Evolutionary conservation across 2,329 filamentous ascomycete species (phyloP), one percentile per base, ranked within the genome.

Genomic region (Paraconiothyrium sp.): DNA sequence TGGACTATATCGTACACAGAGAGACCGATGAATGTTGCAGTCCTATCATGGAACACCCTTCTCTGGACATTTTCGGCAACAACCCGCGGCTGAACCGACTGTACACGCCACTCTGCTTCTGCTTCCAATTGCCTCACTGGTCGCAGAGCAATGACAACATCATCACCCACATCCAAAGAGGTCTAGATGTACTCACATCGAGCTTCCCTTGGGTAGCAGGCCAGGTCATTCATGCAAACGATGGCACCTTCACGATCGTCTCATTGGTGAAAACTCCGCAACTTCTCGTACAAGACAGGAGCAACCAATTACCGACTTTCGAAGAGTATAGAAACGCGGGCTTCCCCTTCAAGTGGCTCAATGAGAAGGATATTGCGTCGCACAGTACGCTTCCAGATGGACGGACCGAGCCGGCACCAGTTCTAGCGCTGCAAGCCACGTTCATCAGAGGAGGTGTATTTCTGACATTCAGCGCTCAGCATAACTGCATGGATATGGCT

Each of bases 401-500:
- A 44, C 27, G 58, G 60, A 54, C 51, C 52, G 68, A 62, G n/a
- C 71, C 71, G 4, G 68, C 9, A 70, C 70, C 47, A 58, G 83
- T 86, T 0, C 68, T 86, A 39, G 62, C 81, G 0, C 60, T 85
- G 1, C 84, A 86, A 64, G 79, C 78, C 0, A 85, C 80, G 44
- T 81, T 85, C 55, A 79, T 87, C 46, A 54, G 62, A 0, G 83
- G 81, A 2, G 85, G 85, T 0, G 67, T 87, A 0, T 60, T 88
- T 1, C 76, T 88, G 14, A 83, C 81, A 1, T 74, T 86, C 34
- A 76, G 77, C 24, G 80, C 74, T 3, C 79, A 85, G 30, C 86
- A 88, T 64, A 76, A 78, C 4, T 70, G 75, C 1, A 83, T 85
- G 79, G 85, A 88, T 56, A 82, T 84, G 72, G 78, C 76, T 0